Base-by-base conservation (phyloP, 768 basidiomycete species). In the Hypsizygus marmoreus region DNA sequence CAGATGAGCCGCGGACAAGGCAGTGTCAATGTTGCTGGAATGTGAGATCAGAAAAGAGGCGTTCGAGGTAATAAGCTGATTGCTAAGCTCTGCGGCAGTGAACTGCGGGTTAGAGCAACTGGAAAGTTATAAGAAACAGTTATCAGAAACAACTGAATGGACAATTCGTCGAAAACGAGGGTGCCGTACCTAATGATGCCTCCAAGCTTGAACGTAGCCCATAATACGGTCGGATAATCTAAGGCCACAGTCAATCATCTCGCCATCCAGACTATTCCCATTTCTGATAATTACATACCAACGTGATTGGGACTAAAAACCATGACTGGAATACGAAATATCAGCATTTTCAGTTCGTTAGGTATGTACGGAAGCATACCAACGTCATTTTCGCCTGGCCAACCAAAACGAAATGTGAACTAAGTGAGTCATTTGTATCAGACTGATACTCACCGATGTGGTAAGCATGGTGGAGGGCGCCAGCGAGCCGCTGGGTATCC, bases 71-170 rank as follows among this genome's bases (percentile, higher is more conserved):
- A 59, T 63, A 17, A 83, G 60, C 48, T 84, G 83, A 57, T 78
- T 71, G 4, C 57, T 68, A 14, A 84, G 69, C 54, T 84, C 82
- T 10, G 71, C 73, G 1, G 67, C 53, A n/a, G 73, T 77, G 57
- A 73, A 81, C 24, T 69, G 65, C 4, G 81, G 80, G 42, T 81
- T 84, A 3, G 81, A 79, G 45, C 72, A 75, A 26, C 79, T 80
- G 41, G 58, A 49, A 31, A 47, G 60, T 25, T 60, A 54, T 60
- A n/a, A 45, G 40, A n/a, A n/a, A n/a, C n/a, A n/a, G n/a, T n/a
- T n/a, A n/a, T n/a, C 26, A 14, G 32, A 41, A 31, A 6, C 17
- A 37, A 23, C 40, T 12, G 24, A 19, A 13, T 38, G 12, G 10
- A 38, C 17, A 23, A 37, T 33, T n/a, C n/a, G n/a, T n/a, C n/a